Conservation (phyloP, 2,329 filamentous ascomycete genomes). For the Xylariaceae sp. region DNA sequence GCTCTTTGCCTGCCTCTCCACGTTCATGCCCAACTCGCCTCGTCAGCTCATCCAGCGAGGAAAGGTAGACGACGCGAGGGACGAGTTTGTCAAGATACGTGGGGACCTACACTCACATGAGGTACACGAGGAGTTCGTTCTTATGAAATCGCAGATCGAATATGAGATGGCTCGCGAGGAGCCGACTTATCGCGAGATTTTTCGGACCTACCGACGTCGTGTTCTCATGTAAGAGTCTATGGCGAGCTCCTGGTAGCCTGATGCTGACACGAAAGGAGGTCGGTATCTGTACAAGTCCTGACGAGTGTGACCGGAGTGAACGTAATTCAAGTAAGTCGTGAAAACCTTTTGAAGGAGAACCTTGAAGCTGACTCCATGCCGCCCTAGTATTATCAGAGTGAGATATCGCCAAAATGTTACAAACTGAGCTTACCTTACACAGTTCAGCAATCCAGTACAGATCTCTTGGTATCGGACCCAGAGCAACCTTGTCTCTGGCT, state of each 20-base stretch:
- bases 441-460: constrained; percentile 43
- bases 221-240: constrained; percentile 34
- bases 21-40: constrained; percentile 54
- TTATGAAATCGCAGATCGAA: constrained; percentile 50
- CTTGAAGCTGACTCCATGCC: no score
- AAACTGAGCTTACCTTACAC: not conserved
- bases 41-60: constrained; percentile 48
- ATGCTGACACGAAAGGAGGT: constrained; percentile 14
- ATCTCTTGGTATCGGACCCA: constrained; percentile 45
- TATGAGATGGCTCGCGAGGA: constrained; percentile 55
- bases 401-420: not conserved
- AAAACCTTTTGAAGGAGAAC: no score
- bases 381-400: constrained; percentile 33
- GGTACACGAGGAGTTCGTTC: constrained; percentile 45
- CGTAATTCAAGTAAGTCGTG: constrained; percentile 38
- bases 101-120: constrained; percentile 40
- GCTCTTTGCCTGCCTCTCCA: constrained; percentile 46
- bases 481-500: constrained; percentile 48
- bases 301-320: constrained; percentile 54
- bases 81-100: constrained; percentile 43
- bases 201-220: constrained; percentile 44
- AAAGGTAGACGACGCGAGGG: constrained; percentile 42
- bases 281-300: constrained; percentile 54
- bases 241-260: not conserved
- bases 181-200: constrained; percentile 47